These are phyloP conservation scores for Berkeleyomyces basicola DNA, from an alignment of 2,329 filamentous ascomycete species.

Conservation along the genomic window DNA sequence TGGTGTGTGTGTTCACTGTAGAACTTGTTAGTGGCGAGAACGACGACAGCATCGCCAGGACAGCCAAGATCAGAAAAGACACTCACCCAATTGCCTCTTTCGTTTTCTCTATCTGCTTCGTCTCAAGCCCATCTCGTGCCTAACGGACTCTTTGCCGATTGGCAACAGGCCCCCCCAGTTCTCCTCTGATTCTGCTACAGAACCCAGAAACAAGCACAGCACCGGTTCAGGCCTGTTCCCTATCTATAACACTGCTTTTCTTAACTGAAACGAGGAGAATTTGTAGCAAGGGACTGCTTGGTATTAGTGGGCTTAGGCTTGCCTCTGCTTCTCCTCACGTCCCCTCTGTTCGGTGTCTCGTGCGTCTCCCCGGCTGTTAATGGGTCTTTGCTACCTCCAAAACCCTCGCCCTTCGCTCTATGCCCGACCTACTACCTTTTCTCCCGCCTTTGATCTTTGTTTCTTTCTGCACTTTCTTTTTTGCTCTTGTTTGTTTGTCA, in stretches of 20 bases:
- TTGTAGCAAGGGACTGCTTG: neutral
- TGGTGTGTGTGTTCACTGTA: too few relatives aligned
- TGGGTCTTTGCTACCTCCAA: neutral
- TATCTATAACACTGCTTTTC: neutral
- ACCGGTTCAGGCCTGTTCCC: neutral
- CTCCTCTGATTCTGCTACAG: neutral
- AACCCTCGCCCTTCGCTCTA: neutral
- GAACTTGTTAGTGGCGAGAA: too few relatives aligned
- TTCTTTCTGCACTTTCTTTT: neutral
- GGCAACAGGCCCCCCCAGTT: neutral
- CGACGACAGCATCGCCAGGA: too few relatives aligned
- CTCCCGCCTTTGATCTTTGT: neutral
- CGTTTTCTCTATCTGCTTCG: neutral
- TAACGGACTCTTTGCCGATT: neutral
- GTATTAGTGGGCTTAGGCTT: neutral
- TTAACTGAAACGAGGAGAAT: constrained; percentile 1
- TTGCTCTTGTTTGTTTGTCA: neutral
- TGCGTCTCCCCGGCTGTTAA: neutral
- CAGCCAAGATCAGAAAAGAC: too few relatives aligned
- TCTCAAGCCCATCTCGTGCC: too few relatives aligned
- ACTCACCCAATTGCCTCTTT: neutral
- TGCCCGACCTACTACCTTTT: neutral
- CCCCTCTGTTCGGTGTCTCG: neutral
- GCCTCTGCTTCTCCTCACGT: neutral
- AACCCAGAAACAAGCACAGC: neutral